Evolutionary conservation across 2,329 filamentous ascomycete genomes (phyloP).

Genomic region (Botryotinia convoluta): DNA sequence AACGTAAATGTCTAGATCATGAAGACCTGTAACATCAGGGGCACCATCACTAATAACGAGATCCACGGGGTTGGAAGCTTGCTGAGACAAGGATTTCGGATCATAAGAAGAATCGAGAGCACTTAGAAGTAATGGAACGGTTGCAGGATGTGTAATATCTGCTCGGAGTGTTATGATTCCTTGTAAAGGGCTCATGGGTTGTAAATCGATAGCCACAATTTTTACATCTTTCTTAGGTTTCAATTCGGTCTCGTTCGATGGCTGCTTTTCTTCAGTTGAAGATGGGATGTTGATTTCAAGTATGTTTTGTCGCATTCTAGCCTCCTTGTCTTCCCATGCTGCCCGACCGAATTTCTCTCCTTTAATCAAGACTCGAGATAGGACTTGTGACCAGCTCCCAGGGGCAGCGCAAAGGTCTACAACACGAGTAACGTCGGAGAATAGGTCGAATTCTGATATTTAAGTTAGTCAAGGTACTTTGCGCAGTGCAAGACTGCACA

Average conservation of each 20-base stretch:
- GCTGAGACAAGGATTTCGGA: slow-evolving; percentile 44
- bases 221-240: slow-evolving; percentile 69
- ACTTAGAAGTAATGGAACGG: slow-evolving; percentile 81
- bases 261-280: slow-evolving; percentile 32
- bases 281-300: slow-evolving; percentile 39
- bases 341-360: slow-evolving; percentile 84
- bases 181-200: slow-evolving; percentile 90
- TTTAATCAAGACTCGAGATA: slow-evolving; percentile 90
- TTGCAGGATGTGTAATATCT: slow-evolving; percentile 96
- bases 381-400: slow-evolving; percentile 94
- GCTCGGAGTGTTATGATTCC: slow-evolving; percentile 90
- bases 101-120: slow-evolving; percentile 75
- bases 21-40: slow-evolving; percentile 92
- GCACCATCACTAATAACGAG: slow-evolving; percentile 94
- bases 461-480: slow-evolving; percentile 7
- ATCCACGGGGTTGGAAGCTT: slow-evolving; percentile 77
- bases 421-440: slow-evolving; percentile 83
- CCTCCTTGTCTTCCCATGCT: slow-evolving; percentile 84
- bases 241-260: slow-evolving; percentile 29
- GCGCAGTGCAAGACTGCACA: background rate
- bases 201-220: slow-evolving; percentile 92
- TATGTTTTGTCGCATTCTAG: slow-evolving; percentile 60
- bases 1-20: slow-evolving; percentile 97
- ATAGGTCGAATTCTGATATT: slow-evolving; percentile 79
- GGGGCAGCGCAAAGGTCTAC: slow-evolving; percentile 95